Conservation (phyloP, 148 eudicot genomes). For the Heliamphora exappendiculata region DNA sequence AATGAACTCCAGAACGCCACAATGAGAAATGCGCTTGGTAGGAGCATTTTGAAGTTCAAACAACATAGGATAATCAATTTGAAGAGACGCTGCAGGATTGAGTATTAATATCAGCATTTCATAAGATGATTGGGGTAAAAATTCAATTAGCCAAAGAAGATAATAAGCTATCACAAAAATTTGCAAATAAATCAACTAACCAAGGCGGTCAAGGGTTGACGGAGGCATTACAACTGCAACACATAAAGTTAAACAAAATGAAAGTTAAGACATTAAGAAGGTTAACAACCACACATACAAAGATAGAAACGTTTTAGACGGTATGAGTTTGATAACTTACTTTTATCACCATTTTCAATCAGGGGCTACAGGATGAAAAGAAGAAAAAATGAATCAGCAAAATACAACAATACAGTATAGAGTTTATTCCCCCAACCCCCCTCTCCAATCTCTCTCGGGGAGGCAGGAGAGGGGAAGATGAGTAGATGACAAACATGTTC, state of each 20-base stretch:
- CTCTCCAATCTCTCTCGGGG: too few relatives aligned
- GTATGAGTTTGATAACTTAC: constrained; percentile 32
- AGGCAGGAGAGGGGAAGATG: too few relatives aligned
- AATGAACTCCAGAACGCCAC: constrained; percentile 93
- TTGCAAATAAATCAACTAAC: constrained; percentile 37
- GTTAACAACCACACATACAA: background rate
- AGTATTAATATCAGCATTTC: background rate
- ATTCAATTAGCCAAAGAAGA: background rate
- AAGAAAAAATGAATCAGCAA: too few relatives aligned
- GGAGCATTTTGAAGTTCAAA: constrained; percentile 76
- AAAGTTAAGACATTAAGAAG: background rate
- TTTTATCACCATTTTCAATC: constrained; percentile 85
- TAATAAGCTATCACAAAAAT: background rate
- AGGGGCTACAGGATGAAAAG: constrained; percentile 60
- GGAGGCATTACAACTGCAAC: constrained; percentile 95
- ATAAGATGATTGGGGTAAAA: background rate
- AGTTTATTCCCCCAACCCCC: too few relatives aligned
- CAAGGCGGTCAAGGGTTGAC: constrained; percentile 92
- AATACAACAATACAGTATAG: too few relatives aligned
- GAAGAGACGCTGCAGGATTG: constrained; percentile 67
- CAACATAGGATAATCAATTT: constrained; percentile 88
- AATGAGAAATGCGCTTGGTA: constrained; percentile 67
- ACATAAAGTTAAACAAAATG: constrained; percentile 4
- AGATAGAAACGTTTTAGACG: background rate
- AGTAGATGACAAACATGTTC: too few relatives aligned